Conservation (phyloP, 129 eudicot genomes). For the Ambrosia artemisiifolia region DNA sequence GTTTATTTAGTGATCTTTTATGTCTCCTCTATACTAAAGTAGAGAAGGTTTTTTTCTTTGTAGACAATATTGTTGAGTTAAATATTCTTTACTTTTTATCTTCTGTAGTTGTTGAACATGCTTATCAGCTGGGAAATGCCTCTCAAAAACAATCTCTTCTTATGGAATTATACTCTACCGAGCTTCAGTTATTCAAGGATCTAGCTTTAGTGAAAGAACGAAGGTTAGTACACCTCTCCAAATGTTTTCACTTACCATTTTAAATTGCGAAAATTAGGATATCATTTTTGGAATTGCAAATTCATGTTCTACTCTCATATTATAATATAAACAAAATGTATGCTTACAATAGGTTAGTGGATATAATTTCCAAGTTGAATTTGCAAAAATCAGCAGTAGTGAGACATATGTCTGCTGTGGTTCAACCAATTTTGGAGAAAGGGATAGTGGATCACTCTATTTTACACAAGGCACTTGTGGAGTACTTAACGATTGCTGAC, state of each 20-base stretch:
- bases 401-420: slow-evolving; percentile 74
- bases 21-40: not conserved
- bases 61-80: not conserved
- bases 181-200: slow-evolving; percentile 89
- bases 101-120: slow-evolving; percentile 82
- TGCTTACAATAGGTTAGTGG: slow-evolving; percentile 61
- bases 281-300: not conserved
- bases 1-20: not conserved
- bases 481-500: slow-evolving; percentile 75
- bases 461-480: slow-evolving; percentile 68
- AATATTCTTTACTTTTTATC: not conserved
- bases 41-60: not conserved
- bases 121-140: slow-evolving; percentile 72
- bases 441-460: slow-evolving; percentile 94
- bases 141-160: slow-evolving; percentile 76
- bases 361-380: slow-evolving; percentile 70
- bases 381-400: slow-evolving; percentile 70
- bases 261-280: not conserved
- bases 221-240: slow-evolving; percentile 37
- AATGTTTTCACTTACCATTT: not conserved
- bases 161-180: slow-evolving; percentile 85
- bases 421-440: slow-evolving; percentile 85
- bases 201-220: slow-evolving; percentile 60
- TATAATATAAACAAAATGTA: not conserved
- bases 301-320: not conserved